Conservation (phyloP, 176 grass and related monocot species). For the Phoenix roebelenii region DNA sequence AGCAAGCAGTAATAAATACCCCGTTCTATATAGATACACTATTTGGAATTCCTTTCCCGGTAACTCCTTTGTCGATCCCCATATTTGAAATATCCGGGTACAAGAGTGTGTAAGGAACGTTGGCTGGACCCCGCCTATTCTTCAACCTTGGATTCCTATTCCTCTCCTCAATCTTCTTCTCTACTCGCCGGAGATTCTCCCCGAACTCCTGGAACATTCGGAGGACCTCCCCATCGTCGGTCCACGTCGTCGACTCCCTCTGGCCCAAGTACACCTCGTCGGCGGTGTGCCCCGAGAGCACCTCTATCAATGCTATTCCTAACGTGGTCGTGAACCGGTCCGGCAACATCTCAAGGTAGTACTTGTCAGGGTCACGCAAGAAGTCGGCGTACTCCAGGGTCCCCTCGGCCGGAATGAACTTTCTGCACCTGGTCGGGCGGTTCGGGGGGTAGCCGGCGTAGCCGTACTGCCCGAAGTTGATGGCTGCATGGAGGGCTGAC, state of each 20-base stretch:
- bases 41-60: slow-evolving; percentile 90
- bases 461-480: slow-evolving; percentile 90
- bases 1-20: too few relatives aligned
- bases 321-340: slow-evolving; percentile 79
- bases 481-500: slow-evolving; percentile 76
- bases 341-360: slow-evolving; percentile 56
- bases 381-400: slow-evolving; percentile 57
- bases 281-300: slow-evolving; percentile 73
- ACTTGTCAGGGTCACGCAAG: slow-evolving; percentile 41
- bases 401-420: slow-evolving; percentile 51
- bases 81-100: slow-evolving; percentile 53
- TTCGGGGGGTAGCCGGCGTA: slow-evolving; percentile 88
- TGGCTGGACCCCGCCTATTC: slow-evolving; percentile 49
- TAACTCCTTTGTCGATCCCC: slow-evolving; percentile 56
- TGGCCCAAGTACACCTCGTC: slow-evolving; percentile 92
- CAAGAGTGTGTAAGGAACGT: slow-evolving; percentile 74
- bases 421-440: slow-evolving; percentile 71
- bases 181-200: slow-evolving; percentile 41
- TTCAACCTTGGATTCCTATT: slow-evolving; percentile 40
- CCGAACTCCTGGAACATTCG: slow-evolving; percentile 53
- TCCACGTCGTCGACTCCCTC: slow-evolving; percentile 52
- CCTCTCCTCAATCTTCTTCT: slow-evolving; percentile 48
- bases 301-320: slow-evolving; percentile 78
- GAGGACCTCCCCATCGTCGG: slow-evolving; percentile 57
- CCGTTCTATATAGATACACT: slow-evolving; percentile 59